Base-by-base conservation (phyloP, 768 basidiomycete genomes). In the Gymnopilus junonius region DNA sequence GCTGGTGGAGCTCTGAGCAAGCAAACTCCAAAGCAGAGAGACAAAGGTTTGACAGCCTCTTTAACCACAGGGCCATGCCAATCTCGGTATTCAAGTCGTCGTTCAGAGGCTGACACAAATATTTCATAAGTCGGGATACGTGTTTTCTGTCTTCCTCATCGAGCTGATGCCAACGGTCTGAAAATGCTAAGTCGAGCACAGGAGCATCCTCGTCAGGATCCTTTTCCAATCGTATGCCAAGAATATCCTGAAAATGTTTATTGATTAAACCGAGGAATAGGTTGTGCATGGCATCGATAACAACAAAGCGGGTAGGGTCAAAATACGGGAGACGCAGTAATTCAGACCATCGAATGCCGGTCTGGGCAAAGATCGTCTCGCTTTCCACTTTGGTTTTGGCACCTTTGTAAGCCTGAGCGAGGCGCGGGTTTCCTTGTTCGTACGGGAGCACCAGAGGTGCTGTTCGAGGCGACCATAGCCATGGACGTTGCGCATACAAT, bases 251-350 rank as follows among this genome's bases (percentile, higher is more conserved):
- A 37, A 40, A 61, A 34, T 61, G 60, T 15, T 61, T 40, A 21
- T 55, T 40, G 20, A 61, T 31, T n/a, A n/a, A n/a, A n/a, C n/a
- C n/a, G n/a, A n/a, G 54, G 10, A 65, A 55, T 3, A 65, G 43
- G 27, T 62, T 62, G 31, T 65, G 65, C 65, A 65, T 65, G 4
- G 60, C 20, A 27, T 65, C 65, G 32, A 62, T 48, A 20, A 66
- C 61, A 25, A 62, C 46, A 31, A 68, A 73, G 1, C 27, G 37
- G 5, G 69, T 67, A 17, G 56, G 53, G 43, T 66, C 65, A 45
- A 58, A 66, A 43, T 66, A 66, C 0, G 65, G 65, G 12, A 66
- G 51, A 6, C 42, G 32, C 31, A 27, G 51, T 6, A 65, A 58
- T 40, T 65, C 64, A 7, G 59, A 58, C 55, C 56, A 65, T 39